These are phyloP conservation scores for Stachybotrys echinatus DNA, from an alignment of 2,329 filamentous ascomycete species.

Conservation along the genomic window DNA sequence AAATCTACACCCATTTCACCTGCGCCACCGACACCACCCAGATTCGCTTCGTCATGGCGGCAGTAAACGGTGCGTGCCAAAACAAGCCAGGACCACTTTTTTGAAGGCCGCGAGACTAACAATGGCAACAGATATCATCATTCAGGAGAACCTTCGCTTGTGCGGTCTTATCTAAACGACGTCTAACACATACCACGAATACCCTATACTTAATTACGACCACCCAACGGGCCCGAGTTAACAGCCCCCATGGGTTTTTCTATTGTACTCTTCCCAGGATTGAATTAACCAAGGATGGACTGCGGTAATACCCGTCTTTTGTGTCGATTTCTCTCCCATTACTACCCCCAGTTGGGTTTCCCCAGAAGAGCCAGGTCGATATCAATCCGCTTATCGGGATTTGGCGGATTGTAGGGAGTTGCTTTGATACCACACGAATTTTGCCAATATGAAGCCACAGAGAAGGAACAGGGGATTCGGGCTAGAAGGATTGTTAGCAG, in stretches of 20 bases:
- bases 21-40: slow-evolving; percentile 98
- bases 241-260: slow-evolving; percentile 32
- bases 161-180: slow-evolving; percentile 85
- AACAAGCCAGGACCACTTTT: background rate
- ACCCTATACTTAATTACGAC: slow-evolving; percentile 37
- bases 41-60: slow-evolving; percentile 99
- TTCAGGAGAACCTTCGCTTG: slow-evolving; percentile 96
- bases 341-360: background rate
- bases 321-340: background rate
- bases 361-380: slow-evolving; percentile 10
- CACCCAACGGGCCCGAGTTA: slow-evolving; percentile 30
- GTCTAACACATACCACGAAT: slow-evolving; percentile 34
- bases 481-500: slow-evolving; percentile 13
- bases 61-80: slow-evolving; percentile 78
- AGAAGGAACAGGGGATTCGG: slow-evolving; percentile 11
- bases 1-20: slow-evolving; percentile 99
- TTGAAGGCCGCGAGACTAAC: slow-evolving; percentile 34
- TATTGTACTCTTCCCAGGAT: slow-evolving; percentile 24
- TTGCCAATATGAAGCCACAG: slow-evolving; percentile 16
- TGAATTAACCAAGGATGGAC: slow-evolving; percentile 13
- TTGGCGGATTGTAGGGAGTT: slow-evolving; percentile 21
- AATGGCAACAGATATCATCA: slow-evolving; percentile 78
- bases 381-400: slow-evolving; percentile 22
- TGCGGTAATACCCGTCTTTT: background rate
- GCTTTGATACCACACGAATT: slow-evolving; percentile 23